Evolutionary conservation across 805 yeast species (phyloP).

Genomic region (Lipomyces anomalus): DNA sequence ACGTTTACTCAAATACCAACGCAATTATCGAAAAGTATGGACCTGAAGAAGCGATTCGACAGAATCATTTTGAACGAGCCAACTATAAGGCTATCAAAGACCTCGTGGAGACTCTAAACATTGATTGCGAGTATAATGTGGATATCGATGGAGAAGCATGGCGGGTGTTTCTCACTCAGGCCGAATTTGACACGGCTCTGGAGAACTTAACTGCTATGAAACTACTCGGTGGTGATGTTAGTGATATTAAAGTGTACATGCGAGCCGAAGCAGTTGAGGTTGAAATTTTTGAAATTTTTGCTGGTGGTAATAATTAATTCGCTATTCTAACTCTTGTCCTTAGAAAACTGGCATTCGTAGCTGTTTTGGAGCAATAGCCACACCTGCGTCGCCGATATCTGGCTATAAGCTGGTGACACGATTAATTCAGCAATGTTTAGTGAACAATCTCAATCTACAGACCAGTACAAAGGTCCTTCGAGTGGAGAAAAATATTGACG

Average conservation of each 20-base stretch:
- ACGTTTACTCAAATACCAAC: conserved; percentile 13
- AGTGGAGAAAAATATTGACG: conserved; percentile 23
- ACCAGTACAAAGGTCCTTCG: conserved; percentile 39
- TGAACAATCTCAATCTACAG: conserved; percentile 39
- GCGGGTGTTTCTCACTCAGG: conserved; percentile 21
- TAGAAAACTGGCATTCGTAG: conserved; percentile 28
- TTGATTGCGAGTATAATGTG: conserved; percentile 42
- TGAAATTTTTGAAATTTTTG: conserved; percentile 13
- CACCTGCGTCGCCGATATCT: conserved; percentile 43
- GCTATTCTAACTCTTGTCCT: conserved; percentile 29
- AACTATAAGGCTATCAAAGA: conserved; percentile 35
- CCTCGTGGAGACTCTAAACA: conserved; percentile 32
- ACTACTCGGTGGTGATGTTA: conserved; percentile 16
- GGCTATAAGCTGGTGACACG: conserved; percentile 40
- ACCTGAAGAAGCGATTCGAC: conserved; percentile 34
- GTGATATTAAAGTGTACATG: conserved; percentile 16
- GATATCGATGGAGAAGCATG: conserved; percentile 35
- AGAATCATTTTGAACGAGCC: conserved; percentile 37
- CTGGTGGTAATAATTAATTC: conserved; percentile 35
- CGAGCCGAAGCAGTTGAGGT: conserved; percentile 14
- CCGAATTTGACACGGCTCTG: conserved; percentile 19
- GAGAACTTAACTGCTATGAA: conserved; percentile 11
- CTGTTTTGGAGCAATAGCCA: conserved; percentile 34
- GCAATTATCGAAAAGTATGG: conserved; percentile 23
- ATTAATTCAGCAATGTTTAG: conserved; percentile 33